These are phyloP conservation scores for Phytophthora niederhauseri DNA, from an alignment of 352 stramenopile genomes.

Conservation along the genomic window DNA sequence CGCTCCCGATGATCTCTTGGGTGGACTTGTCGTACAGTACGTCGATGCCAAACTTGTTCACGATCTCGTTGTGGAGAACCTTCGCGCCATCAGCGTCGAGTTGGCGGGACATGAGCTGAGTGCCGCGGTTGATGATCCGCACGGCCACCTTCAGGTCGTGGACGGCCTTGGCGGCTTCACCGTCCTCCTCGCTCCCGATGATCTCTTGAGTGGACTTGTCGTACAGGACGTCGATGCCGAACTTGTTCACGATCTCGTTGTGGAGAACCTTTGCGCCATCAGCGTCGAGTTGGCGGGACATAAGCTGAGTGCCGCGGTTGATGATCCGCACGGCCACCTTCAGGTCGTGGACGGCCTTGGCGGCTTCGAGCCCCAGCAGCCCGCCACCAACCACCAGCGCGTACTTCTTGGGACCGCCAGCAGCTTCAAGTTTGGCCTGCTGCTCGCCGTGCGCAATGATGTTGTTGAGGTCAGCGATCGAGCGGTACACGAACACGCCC, in stretches of 20 bases:
- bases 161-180: constrained; percentile 89
- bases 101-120: constrained; percentile 93
- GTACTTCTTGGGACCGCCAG: constrained; percentile 39
- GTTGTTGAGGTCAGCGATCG: constrained; percentile 90
- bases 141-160: constrained; percentile 90
- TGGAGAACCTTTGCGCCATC: constrained; percentile 90
- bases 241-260: constrained; percentile 87
- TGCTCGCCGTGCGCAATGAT: constrained; percentile 89
- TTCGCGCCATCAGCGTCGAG: constrained; percentile 92
- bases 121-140: constrained; percentile 93
- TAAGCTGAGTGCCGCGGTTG: constrained; percentile 92
- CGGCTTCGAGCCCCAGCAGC: constrained; percentile 85
- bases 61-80: constrained; percentile 91
- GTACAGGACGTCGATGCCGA: constrained; percentile 90
- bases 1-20: constrained; percentile 46
- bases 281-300: constrained; percentile 94
- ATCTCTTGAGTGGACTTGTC: constrained; percentile 81
- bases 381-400: constrained; percentile 74
- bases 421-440: constrained; percentile 36
- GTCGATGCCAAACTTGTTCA: constrained; percentile 79
- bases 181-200: constrained; percentile 47
- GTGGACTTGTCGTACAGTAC: constrained; percentile 92
- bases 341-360: constrained; percentile 92
- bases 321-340: constrained; percentile 90
- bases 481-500: constrained; percentile 95